Evolutionary conservation across 371 early-diverging fungal genomes (phyloP), one percentile per base, ranked within the genome.

Genomic region (Syncephalis plumigaleata): DNA sequence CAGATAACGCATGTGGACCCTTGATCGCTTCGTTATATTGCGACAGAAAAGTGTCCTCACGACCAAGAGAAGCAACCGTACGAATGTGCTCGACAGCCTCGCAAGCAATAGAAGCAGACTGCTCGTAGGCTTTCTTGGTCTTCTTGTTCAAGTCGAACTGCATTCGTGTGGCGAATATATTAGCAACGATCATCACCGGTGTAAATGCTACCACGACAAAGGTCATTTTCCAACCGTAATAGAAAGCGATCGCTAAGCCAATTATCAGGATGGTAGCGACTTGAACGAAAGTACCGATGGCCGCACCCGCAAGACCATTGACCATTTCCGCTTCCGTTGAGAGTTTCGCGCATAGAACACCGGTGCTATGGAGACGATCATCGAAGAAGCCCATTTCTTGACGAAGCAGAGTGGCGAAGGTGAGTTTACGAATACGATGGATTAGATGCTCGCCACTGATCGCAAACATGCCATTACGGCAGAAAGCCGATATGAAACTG

Each of bases 361-460:
- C 93, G 15, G 81, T 76, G 31, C 69, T 74, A 61, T 92, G 71
- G 31, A 69, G 66, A 36, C 80, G 80, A 18, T 76, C 68, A 57
- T 94, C 95, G 63, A 83, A 92, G 56, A 70, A 94, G 5, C 68
- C 80, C 48, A 89, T 76, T 54, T 91, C 88, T 68, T 91, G 93
- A 17, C 62, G 56, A 56, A 84, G 62, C 39, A 77, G 63, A 16
- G 75, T 63, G 20, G 66, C 57, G 65, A 84, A 83, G 9, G 70
- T 52, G 36, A 54, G 47, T 31, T 57, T 62, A 42, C 84, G 67
- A 36, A 84, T 55, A 40, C 81, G 70, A 17, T 60, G 56, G 9
- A 81, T 81, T 44, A 77, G 64, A 4, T 64, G 60, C 52, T 75
- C 79, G 45, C 71, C 71, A 16, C 68, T 64, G 31, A 61, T 36